Base-by-base conservation (phyloP, 495 filamentous ascomycete genomes). In the Penicillium verhagenii region DNA sequence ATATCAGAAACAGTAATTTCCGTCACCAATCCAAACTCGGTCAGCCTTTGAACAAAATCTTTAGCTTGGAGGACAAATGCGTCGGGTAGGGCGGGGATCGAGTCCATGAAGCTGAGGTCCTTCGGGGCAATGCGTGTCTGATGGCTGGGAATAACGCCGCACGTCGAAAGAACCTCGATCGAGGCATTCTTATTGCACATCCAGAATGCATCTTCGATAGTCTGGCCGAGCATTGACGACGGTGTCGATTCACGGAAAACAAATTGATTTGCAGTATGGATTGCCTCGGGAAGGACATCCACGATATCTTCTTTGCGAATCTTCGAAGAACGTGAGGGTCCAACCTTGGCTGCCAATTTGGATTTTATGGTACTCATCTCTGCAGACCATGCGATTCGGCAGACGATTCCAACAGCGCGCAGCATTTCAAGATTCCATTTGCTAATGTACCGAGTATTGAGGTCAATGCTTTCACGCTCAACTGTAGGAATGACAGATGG, bases 341-440 rank as follows among this genome's bases (percentile, higher is more conserved):
- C 72, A 47, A 68, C 53, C 25, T 54, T 60, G 14, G 65, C 61
- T 5, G 65, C 43, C 33, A 73, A 55, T 56, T 67, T 74, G 16
- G 65, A 64, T 47, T 85, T 84, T 18, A 96, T 79, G 7, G 89
- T 83, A 2, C 74, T 73, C 90, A 96, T 96, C 61, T 96, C 92
- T 55, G 87, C 83, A 1, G 83, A 72, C 74, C 92, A 99, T 7
- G 90, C 89, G 50, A 99, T 84, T 19, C 95, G 84, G 53, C 91
- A 86, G 51, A 96, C 85, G 57, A 97, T 90, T 53, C 95, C 95
- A 21, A 93, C 90, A 14, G 90, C 86, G 38, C 93, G 83, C 18
- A 99, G 74, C 84, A 99, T 89, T 65, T 97, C 95, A n/a, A 86
- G 73, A 66, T 99, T 99, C 95, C 95, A 99, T 26, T 85, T 89